Evolutionary conservation across 768 basidiomycete species (phyloP).

Genomic region (Tulasnella sp.): DNA sequence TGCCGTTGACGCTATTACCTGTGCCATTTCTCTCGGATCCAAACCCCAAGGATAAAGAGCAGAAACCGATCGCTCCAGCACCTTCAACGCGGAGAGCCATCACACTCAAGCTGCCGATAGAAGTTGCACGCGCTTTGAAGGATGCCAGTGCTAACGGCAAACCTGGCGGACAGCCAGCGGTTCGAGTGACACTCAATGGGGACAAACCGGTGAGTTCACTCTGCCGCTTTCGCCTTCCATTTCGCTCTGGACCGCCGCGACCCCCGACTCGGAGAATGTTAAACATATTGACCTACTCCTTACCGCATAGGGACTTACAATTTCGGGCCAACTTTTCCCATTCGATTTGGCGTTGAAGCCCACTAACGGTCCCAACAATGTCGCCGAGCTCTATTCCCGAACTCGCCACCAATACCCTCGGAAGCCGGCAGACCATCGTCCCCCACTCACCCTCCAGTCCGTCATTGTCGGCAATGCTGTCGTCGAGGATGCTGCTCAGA

Average conservation of each 20-base stretch:
- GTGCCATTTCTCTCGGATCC: constrained; percentile 15
- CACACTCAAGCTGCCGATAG: constrained; percentile 24
- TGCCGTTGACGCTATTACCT: constrained; percentile 13
- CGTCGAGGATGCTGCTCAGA: constrained; percentile 23
- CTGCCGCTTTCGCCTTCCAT: constrained; percentile 15
- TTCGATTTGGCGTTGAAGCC: constrained; percentile 21
- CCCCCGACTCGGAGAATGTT: background rate
- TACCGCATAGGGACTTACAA: constrained; percentile 26
- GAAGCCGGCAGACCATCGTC: constrained; percentile 31
- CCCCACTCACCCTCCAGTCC: constrained; percentile 14
- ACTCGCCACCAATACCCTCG: constrained; percentile 26
- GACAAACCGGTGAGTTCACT: constrained; percentile 30
- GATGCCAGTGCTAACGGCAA: constrained; percentile 25
- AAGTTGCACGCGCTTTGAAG: constrained; percentile 31
- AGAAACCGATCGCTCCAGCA: constrained; percentile 17
- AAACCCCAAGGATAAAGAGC: constrained; percentile 9
- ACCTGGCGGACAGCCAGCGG: constrained; percentile 19
- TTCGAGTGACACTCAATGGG: constrained; percentile 29
- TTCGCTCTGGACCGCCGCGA: constrained; percentile 23
- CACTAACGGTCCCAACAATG: constrained; percentile 5
- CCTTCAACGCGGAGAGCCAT: constrained; percentile 23
- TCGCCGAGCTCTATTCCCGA: constrained; percentile 27
- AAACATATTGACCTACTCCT: constrained; percentile 6
- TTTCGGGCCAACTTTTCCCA: constrained; percentile 27
- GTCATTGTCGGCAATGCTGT: constrained; percentile 19